Base-by-base conservation (phyloP, 2,329 filamentous ascomycete species). In the Fusarium anthophilum region DNA sequence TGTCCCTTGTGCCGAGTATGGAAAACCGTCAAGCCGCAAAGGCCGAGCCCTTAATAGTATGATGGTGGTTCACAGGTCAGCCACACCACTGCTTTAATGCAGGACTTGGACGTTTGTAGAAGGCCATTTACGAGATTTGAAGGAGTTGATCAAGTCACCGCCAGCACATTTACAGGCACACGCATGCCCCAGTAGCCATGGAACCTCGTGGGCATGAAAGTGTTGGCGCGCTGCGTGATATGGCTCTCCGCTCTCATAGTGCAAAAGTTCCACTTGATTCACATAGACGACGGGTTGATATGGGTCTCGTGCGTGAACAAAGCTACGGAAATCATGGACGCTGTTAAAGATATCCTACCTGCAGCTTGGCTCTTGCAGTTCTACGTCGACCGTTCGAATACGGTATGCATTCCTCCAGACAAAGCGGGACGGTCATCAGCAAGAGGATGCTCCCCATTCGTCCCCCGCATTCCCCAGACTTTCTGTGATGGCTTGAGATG, bases 381-480 rank as follows among this genome's bases (percentile, higher is more conserved):
- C 58, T 69, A 61, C 70, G 61, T 70, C 54, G 65, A 73, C 70
- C 70, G 65, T 70, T 60, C 55, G 55, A 53, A 50, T 45, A 50
- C 39, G 41, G 24, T 50, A 28, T 39, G 30, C 60, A 66, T 47
- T 53, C 32, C 37, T 56, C 30, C 20, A 48, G 26, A 39, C 41
- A 45, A 45, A 48, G 62, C 69, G 62, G 51, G 53, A 72, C 47
- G 43, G 69, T 59, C 63, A 72, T 63, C 35, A 30, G 28, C 15
- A 53, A 35, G 54, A 61, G 24, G 47, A 69, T 61, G 30, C 32
- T 56, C 54, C 64, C 58, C 41, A 63, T 64, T 63, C 60, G 67
- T 59, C 55, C 71, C 71, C 72, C 71, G 51, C 72, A 74, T 74
- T 74, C 72, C 72, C 72, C 71, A 72, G 71, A 74, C 67, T 72